A percentile compares a stretch with the other conserved stretches of the same genome.
Evolutionary conservation across 75 land plant genomes (phyloP).

Genomic region (Pinus taeda): DNA sequence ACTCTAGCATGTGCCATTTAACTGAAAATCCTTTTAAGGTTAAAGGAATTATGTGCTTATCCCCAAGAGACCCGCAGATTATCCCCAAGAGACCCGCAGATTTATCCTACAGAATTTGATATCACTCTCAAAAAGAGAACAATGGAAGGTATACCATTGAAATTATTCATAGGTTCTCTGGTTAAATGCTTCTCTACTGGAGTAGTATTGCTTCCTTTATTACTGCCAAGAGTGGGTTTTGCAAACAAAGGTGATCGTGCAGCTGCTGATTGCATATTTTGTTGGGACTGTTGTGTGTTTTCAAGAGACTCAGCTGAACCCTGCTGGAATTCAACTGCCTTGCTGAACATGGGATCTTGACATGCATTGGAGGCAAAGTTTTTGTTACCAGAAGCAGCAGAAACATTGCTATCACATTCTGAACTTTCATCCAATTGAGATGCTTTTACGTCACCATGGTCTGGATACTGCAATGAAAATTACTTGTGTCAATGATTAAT

Average conservation of each 20-base stretch:
- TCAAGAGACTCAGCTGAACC: constrained; percentile 8
- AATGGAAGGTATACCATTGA: background rate
- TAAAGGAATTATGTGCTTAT: background rate
- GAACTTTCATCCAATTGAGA: background rate
- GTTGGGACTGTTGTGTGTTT: background rate
- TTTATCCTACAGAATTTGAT: background rate
- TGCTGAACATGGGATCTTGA: constrained; percentile 14
- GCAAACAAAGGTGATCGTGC: constrained; percentile 29
- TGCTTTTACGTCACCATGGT: background rate
- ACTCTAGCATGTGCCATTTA: background rate
- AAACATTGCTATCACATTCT: background rate
- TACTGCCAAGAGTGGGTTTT: constrained; percentile 10
- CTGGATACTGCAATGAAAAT: constrained; percentile 9
- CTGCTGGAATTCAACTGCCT: constrained; percentile 30
- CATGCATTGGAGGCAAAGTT: constrained; percentile 1
- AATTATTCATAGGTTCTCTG: background rate
- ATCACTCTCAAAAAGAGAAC: background rate
- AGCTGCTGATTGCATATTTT: background rate
- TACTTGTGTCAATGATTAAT: background rate
- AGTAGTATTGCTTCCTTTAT: constrained; percentile 9
- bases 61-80: background rate
- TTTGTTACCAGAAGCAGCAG: background rate
- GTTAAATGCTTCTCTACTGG: background rate
- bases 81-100: background rate
- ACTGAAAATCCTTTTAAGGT: background rate